Base-by-base conservation (phyloP, 2,329 filamentous ascomycete genomes). In the Biscogniauxia mediterranea region DNA sequence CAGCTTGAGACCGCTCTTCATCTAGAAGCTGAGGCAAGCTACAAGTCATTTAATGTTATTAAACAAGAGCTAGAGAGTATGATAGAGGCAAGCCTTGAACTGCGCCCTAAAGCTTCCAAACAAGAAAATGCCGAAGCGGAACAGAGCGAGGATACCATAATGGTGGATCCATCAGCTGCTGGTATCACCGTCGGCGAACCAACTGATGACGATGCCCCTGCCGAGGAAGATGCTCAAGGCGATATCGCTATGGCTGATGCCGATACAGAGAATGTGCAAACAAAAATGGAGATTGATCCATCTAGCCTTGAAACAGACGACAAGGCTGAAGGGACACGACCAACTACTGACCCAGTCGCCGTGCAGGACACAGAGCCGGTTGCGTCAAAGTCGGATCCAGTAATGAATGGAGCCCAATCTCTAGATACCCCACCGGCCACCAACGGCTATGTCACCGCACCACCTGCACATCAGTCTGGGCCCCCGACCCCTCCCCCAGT, bases 21-120 rank as follows among this genome's bases (percentile, higher is more conserved):
- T 57, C 91, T 91, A 58, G 94, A 98, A 74, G 88, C 91, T n/a
- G 91, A 95, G 62, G 82, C 96, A 51, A 88, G 84, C 56, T 84
- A 88, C 57, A 89, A 88, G 69, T 81, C 90, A 0, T 85, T 87
- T 53, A 89, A 93, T 57, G 83, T 83, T 54, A 83, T 93, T 59
- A 79, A 91, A 49, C 86, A 86, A 66, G 89, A 95, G 69, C 79
- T 97, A 7, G 91, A 95, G 68, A 80, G 80, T 55, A 84, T 94
- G 66, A 78, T 95, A 6, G 89, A 92, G 62, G 83, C 85, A 50
- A 89, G 88, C 67, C 79, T 91, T 70, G 86, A 83, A 75, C 77
- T 76, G 76, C 81, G 72, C 64, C 83, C 77, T 71, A 78, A 69
- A 64, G 63, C 67, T 3, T 68, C 70, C 1, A 70, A 70, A 23